Conservation (phyloP, 2,329 filamentous ascomycete genomes). For the Coleophoma cylindrospora region DNA sequence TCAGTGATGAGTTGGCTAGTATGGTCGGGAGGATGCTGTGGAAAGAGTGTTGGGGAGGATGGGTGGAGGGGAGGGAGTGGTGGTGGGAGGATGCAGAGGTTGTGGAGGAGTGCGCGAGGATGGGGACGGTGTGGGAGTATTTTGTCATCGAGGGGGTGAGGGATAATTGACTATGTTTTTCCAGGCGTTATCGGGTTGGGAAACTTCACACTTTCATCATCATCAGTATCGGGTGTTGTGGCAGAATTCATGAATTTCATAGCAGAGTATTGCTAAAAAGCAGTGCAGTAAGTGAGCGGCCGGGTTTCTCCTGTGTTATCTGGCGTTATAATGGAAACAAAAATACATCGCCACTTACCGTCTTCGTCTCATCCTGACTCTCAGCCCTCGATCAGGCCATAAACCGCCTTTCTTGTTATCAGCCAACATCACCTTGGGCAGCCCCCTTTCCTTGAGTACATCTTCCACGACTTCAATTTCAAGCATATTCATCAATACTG, state of each 20-base stretch:
- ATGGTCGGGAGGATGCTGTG: slow-evolving; percentile 52
- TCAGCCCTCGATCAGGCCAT: neutral
- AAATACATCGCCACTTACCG: neutral
- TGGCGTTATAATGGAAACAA: too few species aligned
- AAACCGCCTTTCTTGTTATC: neutral
- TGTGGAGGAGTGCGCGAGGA: slow-evolving; percentile 47
- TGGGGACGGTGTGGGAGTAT: slow-evolving; percentile 55
- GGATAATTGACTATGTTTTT: slow-evolving; percentile 11
- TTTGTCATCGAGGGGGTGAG: slow-evolving; percentile 51
- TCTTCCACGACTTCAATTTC: neutral
- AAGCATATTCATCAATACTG: neutral
- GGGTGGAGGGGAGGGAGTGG: slow-evolving; percentile 36
- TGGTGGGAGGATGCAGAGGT: slow-evolving; percentile 58
- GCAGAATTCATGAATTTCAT: neutral
- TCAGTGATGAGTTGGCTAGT: slow-evolving; percentile 41
- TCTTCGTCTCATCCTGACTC: neutral
- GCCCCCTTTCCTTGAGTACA: neutral
- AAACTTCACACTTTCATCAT: neutral
- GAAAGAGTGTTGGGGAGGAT: slow-evolving; percentile 53
- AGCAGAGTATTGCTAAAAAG: neutral
- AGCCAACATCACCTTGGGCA: neutral
- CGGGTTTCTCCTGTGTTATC: too few species aligned
- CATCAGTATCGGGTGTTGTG: neutral
- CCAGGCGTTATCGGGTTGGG: neutral
- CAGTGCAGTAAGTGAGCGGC: too few species aligned